These are phyloP conservation scores for Populus hybrid DNA, from an alignment of 441 rosid genomes.

Conservation along the genomic window DNA sequence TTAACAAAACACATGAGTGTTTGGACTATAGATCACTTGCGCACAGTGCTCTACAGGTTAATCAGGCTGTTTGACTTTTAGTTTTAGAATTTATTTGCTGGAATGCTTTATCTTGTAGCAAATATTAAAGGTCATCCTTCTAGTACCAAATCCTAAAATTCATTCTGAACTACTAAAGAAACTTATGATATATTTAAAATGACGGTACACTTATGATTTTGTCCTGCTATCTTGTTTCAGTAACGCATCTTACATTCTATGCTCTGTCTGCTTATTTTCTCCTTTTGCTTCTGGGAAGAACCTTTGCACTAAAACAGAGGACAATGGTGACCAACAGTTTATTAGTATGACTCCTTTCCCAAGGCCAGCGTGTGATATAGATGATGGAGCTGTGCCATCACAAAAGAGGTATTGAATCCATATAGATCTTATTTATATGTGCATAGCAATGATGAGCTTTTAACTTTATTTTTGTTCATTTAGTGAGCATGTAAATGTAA, in stretches of 20 bases:
- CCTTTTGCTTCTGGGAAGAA: constrained; percentile 32
- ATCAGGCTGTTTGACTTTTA: not conserved
- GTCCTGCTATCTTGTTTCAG: constrained; percentile 10
- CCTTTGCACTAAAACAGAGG: constrained; percentile 37
- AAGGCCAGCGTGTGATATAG: constrained; percentile 31
- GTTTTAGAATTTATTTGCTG: not conserved
- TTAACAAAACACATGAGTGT: too few relatives aligned
- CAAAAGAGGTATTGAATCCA: constrained; percentile 45
- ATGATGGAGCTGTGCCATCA: constrained; percentile 35
- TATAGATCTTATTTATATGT: not conserved
- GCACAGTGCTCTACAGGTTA: not conserved
- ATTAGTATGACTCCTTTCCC: constrained; percentile 22
- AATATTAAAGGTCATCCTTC: not conserved
- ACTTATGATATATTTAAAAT: not conserved
- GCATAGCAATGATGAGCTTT: not conserved
- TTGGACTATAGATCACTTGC: too few relatives aligned
- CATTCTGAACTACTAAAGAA: not conserved
- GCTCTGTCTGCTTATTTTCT: constrained; percentile 8
- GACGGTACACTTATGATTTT: not conserved
- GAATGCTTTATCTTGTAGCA: not conserved
- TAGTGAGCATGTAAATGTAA: not conserved
- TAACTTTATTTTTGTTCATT: not conserved
- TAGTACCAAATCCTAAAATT: not conserved
- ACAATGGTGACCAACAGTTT: constrained; percentile 30
- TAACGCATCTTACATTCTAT: constrained; percentile 9